phyloP scores from a whole-genome alignment of 257 asterid species.

The Cinchona pubescens region DNA sequence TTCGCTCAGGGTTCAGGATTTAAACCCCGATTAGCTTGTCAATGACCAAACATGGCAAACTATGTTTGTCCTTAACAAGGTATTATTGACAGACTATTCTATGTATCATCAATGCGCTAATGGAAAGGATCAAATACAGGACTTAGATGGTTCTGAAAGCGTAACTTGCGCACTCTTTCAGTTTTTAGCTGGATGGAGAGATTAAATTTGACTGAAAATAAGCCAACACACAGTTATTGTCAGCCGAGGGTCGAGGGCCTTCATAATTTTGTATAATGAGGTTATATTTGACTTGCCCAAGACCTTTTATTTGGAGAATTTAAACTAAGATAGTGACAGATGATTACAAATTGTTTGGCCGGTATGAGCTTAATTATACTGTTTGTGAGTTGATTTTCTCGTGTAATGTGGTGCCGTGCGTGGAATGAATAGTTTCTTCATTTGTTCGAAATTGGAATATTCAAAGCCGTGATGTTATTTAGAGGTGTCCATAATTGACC shows the following conservation, averaged over 20 bases:
- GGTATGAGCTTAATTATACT: not conserved
- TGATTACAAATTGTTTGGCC: not conserved
- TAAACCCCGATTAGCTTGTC: too few relatives aligned
- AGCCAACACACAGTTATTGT: not conserved
- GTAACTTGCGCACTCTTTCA: not conserved
- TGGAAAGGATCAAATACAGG: conserved; percentile 2
- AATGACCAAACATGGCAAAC: too few relatives aligned
- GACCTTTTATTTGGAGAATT: not conserved
- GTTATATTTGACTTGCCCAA: conserved; percentile 8
- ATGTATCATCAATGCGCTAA: too few relatives aligned
- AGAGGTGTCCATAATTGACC: not conserved
- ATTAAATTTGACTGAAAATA: conserved; percentile 4
- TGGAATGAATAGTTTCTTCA: not conserved
- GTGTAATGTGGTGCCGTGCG: not conserved
- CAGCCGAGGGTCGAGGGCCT: conserved; percentile 14
- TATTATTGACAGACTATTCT: too few relatives aligned
- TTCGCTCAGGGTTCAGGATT: too few relatives aligned
- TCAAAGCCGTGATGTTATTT: not conserved
- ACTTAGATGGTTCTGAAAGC: not conserved
- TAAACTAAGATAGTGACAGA: not conserved
- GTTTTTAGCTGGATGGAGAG: not conserved
- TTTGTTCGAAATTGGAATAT: not conserved
- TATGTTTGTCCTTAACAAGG: too few relatives aligned
- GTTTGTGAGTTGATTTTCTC: not conserved
- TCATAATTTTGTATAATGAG: not conserved